Evolutionary conservation across 208 protist species (phyloP), one percentile per base, ranked within the genome.

Genomic region (Crithidia brevicula): DNA sequence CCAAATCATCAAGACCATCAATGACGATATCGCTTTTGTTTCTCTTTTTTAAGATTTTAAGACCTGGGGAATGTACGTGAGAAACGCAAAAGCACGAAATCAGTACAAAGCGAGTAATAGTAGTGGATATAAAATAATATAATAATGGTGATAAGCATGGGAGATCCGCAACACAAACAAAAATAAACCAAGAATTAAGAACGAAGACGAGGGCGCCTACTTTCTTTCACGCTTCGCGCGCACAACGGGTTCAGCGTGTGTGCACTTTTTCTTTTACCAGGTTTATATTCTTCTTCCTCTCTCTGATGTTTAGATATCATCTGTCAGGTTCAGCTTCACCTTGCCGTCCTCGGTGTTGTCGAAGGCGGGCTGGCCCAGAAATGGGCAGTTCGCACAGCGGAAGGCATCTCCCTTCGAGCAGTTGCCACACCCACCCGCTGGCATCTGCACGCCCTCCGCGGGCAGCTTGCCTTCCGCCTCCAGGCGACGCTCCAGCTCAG

Each of bases 361-460:
- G 22, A 87, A 97, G n/a, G 90, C 90, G 2, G 92, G 92, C 77
- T 85, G 68, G 9, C 92, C 92, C 13, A 94, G 85, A 66, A 82
- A 97, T 2, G 92, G 92, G 77, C 92, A 97, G 42, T 69, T 78
- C 28, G 93, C 93, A 54, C 93, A 97, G 67, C 93, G 90, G 63
- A 97, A 97, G 18, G 93, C 93, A 53, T 97, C 93, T 1, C 93
- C 93, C 57, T 86, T 85, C 4, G 89, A 67, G 71, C 93, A 97
- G 76, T 91, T 95, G 34, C 93, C 93, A 28, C 92, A 97, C 11
- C 92, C 90, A 58, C 90, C 90, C 7, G 81, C 16, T 3, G 90
- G 90, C 75, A 88, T 82, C 54, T 77, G 30, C 6, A 77, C 38
- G 30, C 54, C 81, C 20, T 83, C 78, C 20, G 69, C 59, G 13